phyloP scores from a whole-genome alignment of 495 filamentous ascomycete genomes.

The Aspergillus bertholletiae region DNA sequence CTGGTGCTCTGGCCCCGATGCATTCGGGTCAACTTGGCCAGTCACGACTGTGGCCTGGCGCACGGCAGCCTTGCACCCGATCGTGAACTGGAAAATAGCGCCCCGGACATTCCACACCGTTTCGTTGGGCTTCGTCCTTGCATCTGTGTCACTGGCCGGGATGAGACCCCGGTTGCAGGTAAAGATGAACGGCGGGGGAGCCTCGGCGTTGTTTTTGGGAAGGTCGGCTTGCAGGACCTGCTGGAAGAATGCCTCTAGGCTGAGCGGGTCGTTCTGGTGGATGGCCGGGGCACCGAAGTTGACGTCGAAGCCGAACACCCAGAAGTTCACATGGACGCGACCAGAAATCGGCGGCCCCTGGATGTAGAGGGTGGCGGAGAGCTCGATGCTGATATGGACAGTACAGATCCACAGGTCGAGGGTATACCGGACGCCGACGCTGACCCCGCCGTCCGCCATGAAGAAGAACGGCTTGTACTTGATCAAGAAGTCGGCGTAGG shows the following conservation, averaged over 20 bases:
- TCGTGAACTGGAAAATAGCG: slow-evolving; percentile 17
- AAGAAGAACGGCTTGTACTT: slow-evolving; percentile 50
- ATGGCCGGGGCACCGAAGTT: slow-evolving; percentile 31
- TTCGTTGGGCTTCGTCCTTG: not conserved
- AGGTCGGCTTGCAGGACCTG: not conserved
- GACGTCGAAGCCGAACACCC: slow-evolving; percentile 40
- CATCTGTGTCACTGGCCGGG: not conserved
- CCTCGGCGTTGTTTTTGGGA: not conserved
- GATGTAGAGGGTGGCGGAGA: slow-evolving; percentile 34
- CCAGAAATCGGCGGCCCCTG: slow-evolving; percentile 37
- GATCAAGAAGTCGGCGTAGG: slow-evolving; percentile 45
- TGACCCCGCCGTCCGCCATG: slow-evolving; percentile 30
- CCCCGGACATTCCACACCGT: slow-evolving; percentile 15
- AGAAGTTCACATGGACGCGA: slow-evolving; percentile 38
- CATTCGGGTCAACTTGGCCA: not conserved
- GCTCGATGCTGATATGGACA: slow-evolving; percentile 29
- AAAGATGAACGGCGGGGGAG: not conserved
- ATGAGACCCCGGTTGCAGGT: slow-evolving; percentile 1
- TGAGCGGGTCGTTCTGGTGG: not conserved
- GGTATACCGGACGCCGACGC: slow-evolving; percentile 34
- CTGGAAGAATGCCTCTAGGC: not conserved
- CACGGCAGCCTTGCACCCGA: slow-evolving; percentile 20
- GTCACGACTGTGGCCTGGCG: slow-evolving; percentile 6
- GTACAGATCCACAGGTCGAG: slow-evolving; percentile 34
- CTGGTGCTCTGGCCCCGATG: no score